Base-by-base conservation (phyloP, 306 rosid species). In the Pueraria montana region DNA sequence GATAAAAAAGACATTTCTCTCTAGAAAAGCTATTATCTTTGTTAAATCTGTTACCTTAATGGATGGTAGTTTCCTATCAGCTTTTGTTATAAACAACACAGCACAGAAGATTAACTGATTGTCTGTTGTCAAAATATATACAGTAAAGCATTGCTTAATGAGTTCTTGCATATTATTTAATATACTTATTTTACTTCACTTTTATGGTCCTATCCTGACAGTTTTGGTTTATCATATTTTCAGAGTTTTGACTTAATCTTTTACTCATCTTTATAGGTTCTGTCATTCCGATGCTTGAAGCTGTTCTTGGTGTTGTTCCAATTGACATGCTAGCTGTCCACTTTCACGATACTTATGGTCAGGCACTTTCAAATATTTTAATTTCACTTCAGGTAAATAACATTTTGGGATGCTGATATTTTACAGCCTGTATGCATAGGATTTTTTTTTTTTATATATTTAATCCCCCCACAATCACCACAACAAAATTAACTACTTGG, bases 341-440 rank as follows among this genome's bases (percentile, higher is more conserved):
- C 83, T 95, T 92, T 82, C 99, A 95, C 32, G 99, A 95, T 82
- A 95, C 98, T 40, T 95, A 95, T n/a, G 99, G 99, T 48, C 99
- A 95, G 86, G 99, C 99, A 21, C 93, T 95, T 81, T 87, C 98
- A 80, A 95, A 93, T 85, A 93, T 84, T 78, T 87, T 93, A 45
- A 83, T 73, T 63, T 95, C 98, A 36, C 92, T 95, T 72, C 99
- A 95, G 97, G 98, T 93, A 79, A 85, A 50, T 81, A 32, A 58
- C 40, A 43, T 49, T 18, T 42, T 59, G 8, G 23, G 48, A 61
- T 77, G 84, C 21, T 78, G 64, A 36, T 48, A 65, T 72, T 23
- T 68, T 65, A 58, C 23, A 45, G 38, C 50, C 59, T 16, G 46
- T 49, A 26, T 69, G 34, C 27, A 2, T 24, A 6, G 20, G 71